phyloP scores from a whole-genome alignment of 2,329 filamentous ascomycete species.

The Sphaceloma murrayae region DNA sequence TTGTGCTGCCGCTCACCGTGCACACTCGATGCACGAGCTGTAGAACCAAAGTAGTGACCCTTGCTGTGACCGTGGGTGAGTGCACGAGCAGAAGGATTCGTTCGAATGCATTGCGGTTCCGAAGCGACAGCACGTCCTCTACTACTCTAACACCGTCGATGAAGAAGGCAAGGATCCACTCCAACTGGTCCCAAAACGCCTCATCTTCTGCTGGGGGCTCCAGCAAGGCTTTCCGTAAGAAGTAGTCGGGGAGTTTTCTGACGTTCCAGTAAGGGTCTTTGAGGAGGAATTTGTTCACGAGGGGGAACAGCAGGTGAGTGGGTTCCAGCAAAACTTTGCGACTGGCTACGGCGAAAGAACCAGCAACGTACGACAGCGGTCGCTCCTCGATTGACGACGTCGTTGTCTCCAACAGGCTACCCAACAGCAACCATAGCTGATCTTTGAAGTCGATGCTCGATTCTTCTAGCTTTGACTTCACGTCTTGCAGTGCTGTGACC shows the following conservation, averaged over 20 bases:
- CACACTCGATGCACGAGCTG: conserved; percentile 56
- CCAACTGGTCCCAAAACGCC: conserved; percentile 59
- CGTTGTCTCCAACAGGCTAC: conserved; percentile 67
- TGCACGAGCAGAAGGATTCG: conserved; percentile 60
- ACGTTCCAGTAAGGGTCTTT: conserved; percentile 65
- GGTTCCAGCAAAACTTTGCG: conserved; percentile 65
- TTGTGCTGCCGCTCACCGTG: conserved; percentile 63
- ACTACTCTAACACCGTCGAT: conserved; percentile 55
- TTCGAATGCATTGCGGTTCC: conserved; percentile 60
- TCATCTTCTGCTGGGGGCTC: conserved; percentile 64
- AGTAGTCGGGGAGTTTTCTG: conserved; percentile 47
- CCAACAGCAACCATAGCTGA: conserved; percentile 68
- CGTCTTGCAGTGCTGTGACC: conserved; percentile 56
- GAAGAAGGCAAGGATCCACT: conserved; percentile 65
- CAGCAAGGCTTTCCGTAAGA: conserved; percentile 63
- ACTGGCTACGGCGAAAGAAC: conserved; percentile 64
- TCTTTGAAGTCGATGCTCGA: conserved; percentile 67
- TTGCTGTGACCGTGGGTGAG: conserved; percentile 51
- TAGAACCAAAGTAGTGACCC: conserved; percentile 52
- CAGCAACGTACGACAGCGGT: conserved; percentile 58
- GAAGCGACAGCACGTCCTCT: conserved; percentile 51
- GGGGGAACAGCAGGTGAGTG: conserved; percentile 72
- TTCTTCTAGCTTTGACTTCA: conserved; percentile 45
- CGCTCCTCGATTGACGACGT: conserved; percentile 36
- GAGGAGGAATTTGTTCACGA: conserved; percentile 76